These are phyloP conservation scores for Colletotrichum orbiculare DNA, from an alignment of 2,329 filamentous ascomycete genomes.

Conservation along the genomic window DNA sequence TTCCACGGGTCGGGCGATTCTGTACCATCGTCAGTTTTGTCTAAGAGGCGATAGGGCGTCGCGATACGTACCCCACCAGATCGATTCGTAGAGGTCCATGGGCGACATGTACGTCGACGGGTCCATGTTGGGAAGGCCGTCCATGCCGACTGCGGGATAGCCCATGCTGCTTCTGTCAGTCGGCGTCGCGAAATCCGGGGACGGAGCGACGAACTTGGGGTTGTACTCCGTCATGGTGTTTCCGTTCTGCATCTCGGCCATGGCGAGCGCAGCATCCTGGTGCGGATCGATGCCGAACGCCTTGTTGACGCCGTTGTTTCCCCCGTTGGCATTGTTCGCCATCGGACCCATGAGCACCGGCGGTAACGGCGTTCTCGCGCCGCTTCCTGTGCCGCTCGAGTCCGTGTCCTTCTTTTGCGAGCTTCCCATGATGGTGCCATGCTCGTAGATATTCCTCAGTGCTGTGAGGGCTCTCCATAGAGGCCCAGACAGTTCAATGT, in stretches of 20 bases:
- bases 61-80: constrained; percentile 71
- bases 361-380: constrained; percentile 54
- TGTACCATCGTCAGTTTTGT: constrained; percentile 41
- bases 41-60: constrained; percentile 34
- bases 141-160: constrained; percentile 52
- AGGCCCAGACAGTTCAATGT: constrained; percentile 71
- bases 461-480: constrained; percentile 70
- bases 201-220: constrained; percentile 7
- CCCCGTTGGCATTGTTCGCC: constrained; percentile 32
- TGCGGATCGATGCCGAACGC: constrained; percentile 59
- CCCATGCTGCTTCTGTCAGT: constrained; percentile 44
- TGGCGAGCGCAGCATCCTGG: constrained; percentile 71
- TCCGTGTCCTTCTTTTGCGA: constrained; percentile 60
- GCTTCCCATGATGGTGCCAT: constrained; percentile 66
- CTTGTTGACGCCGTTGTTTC: constrained; percentile 10
- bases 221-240: constrained; percentile 48
- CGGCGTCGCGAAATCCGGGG: neutral
- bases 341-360: constrained; percentile 41
- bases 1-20: constrained; percentile 71
- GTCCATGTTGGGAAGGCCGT: constrained; percentile 62
- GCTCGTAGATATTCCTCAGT: constrained; percentile 74
- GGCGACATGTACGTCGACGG: constrained; percentile 71
- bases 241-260: constrained; percentile 74
- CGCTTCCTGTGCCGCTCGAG: constrained; percentile 57
- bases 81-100: constrained; percentile 75